These are phyloP conservation scores for Fusarium algeriense DNA, from an alignment of 2,329 filamentous ascomycete species.

Conservation along the genomic window DNA sequence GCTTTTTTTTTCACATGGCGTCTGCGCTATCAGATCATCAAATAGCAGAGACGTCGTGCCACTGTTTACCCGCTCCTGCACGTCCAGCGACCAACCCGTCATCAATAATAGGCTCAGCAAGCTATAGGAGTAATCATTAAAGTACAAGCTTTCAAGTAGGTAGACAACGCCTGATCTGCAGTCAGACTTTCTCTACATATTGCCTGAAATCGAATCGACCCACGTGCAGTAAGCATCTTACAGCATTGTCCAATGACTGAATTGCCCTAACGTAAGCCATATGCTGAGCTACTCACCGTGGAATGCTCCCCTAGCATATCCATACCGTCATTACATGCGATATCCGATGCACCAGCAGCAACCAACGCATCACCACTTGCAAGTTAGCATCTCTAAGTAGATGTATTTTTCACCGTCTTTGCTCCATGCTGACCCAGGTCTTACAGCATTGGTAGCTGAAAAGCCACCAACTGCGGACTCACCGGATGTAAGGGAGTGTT, in stretches of 20 bases:
- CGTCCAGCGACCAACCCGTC: not conserved
- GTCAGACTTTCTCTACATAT: conserved; percentile 18
- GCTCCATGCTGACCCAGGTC: conserved; percentile 19
- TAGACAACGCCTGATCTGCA: conserved; percentile 6
- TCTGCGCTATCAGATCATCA: conserved; percentile 10
- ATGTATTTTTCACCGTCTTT: conserved; percentile 1
- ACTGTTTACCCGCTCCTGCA: not conserved
- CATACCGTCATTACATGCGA: conserved; percentile 30
- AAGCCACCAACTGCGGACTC: conserved; percentile 11
- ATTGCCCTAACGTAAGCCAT: not conserved
- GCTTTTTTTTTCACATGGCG: not conserved
- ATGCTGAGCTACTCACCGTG: not conserved
- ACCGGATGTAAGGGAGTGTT: not conserved
- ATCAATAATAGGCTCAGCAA: not conserved
- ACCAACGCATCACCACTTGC: not conserved
- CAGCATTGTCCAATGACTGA: not conserved
- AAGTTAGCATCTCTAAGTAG: conserved; percentile 8
- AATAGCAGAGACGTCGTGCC: not conserved
- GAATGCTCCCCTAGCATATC: not conserved
- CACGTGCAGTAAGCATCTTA: conserved; percentile 20
- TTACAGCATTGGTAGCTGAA: conserved; percentile 13
- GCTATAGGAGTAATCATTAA: not conserved
- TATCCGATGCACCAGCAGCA: conserved; percentile 12
- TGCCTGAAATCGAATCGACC: conserved; percentile 11
- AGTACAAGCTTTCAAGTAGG: not conserved